Evolutionary conservation across 352 stramenopile genomes (phyloP).

Genomic region (Pythium volutum): DNA sequence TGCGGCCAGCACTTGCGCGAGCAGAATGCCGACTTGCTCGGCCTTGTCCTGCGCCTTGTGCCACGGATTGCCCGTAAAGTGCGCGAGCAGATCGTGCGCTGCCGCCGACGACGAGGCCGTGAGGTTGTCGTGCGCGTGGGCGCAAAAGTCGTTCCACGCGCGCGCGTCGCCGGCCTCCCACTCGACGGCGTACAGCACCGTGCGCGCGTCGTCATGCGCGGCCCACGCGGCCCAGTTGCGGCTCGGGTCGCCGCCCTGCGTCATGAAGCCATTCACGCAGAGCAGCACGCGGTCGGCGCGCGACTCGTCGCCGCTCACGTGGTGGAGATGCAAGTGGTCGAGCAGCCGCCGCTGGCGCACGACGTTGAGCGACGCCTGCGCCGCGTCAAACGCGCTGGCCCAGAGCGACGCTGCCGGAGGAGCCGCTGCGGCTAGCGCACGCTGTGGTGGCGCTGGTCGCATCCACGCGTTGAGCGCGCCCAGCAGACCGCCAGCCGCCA

Average conservation of each 20-base stretch:
- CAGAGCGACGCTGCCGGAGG: conserved; percentile 39
- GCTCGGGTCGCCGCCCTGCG: conserved; percentile 59
- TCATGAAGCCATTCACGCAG: conserved; percentile 88
- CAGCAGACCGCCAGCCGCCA: conserved; percentile 56
- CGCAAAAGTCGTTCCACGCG: conserved; percentile 78
- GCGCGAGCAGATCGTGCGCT: conserved; percentile 54
- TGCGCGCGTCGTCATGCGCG: conserved; percentile 17
- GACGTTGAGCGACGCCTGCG: conserved; percentile 71
- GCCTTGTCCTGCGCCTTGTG: conserved; percentile 81
- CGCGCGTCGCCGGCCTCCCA: conserved; percentile 75
- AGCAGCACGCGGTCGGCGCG: conserved; percentile 60
- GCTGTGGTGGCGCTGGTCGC: conserved; percentile 23
- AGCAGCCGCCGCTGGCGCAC: conserved; percentile 58
- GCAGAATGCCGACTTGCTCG: conserved; percentile 65
- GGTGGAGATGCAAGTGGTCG: conserved; percentile 62
- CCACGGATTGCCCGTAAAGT: conserved; percentile 83
- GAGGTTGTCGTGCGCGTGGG: conserved; percentile 68
- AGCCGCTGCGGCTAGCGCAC: not conserved
- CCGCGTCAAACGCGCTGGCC: conserved; percentile 69
- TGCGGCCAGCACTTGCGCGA: conserved; percentile 62
- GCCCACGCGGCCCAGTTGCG: conserved; percentile 65
- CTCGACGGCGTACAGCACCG: conserved; percentile 64
- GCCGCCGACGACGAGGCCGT: conserved; percentile 11
- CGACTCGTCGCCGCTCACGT: conserved; percentile 60
- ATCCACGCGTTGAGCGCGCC: conserved; percentile 74